Evolutionary conservation across 2,329 filamentous ascomycete species (phyloP).

Genomic region (Epichloe brachyelytri): DNA sequence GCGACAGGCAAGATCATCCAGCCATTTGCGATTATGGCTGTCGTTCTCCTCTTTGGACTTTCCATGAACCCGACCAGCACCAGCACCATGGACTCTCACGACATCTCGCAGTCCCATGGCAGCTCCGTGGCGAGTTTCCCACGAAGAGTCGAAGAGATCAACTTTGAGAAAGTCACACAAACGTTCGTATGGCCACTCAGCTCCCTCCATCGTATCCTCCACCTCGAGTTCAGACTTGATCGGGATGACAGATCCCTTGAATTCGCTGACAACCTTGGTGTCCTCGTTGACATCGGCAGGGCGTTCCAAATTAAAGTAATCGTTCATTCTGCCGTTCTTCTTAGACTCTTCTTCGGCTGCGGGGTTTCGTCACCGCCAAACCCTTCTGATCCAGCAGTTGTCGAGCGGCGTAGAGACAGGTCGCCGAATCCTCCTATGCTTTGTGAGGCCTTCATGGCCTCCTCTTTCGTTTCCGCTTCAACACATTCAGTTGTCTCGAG

Average conservation of each 20-base stretch:
- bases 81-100: constrained; percentile 77
- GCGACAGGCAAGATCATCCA: constrained; percentile 89
- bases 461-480: constrained; percentile 92
- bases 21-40: constrained; percentile 65
- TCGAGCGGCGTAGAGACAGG: constrained; percentile 54
- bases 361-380: constrained; percentile 48
- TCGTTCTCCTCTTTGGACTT: constrained; percentile 67
- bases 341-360: constrained; percentile 37
- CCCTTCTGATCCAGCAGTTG: constrained; percentile 47
- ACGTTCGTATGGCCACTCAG: constrained; percentile 87
- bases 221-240: constrained; percentile 79
- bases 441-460: constrained; percentile 71
- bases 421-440: constrained; percentile 87
- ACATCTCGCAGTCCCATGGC: constrained; percentile 91
- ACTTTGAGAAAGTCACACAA: constrained; percentile 89
- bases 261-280: constrained; percentile 84
- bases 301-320: constrained; percentile 86
- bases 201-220: constrained; percentile 62
- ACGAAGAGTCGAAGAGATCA: constrained; percentile 83
- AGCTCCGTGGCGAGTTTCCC: constrained; percentile 93
- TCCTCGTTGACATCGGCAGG: constrained; percentile 72
- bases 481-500: constrained; percentile 82
- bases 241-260: constrained; percentile 69
- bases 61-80: constrained; percentile 65
- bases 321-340: constrained; percentile 52